A percentile compares a stretch with the other conserved stretches of the same genome.
These are phyloP conservation scores for Fistulifera pelliculosa DNA, from an alignment of 108 stramenopile genomes.

Conservation along the genomic window DNA sequence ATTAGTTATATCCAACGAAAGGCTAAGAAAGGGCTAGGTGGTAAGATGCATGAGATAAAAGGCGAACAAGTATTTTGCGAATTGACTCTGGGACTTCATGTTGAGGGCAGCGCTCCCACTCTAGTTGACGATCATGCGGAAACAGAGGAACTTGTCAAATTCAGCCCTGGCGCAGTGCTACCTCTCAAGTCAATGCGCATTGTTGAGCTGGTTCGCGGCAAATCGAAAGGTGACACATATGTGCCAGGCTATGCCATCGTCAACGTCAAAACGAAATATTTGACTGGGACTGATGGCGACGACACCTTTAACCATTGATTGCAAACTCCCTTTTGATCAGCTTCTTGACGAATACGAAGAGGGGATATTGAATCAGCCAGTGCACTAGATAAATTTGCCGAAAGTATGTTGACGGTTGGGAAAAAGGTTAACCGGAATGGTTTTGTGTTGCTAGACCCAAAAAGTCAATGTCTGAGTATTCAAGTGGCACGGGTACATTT, in stretches of 20 bases:
- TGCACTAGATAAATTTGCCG: conserved; percentile 50
- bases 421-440: conserved; percentile 66
- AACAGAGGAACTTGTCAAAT: conserved; percentile 7
- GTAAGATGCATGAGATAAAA: conserved; percentile 16
- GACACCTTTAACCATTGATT: conserved; percentile 29
- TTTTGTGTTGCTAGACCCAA: conserved; percentile 48
- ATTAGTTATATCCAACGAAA: conserved; percentile 41
- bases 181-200: conserved; percentile 64
- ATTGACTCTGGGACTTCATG: conserved; percentile 6
- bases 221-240: conserved; percentile 33
- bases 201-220: conserved; percentile 48
- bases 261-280: conserved; percentile 62
- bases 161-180: conserved; percentile 55
- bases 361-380: conserved; percentile 38
- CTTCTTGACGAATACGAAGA: conserved; percentile 55
- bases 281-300: conserved; percentile 26
- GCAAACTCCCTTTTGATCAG: conserved; percentile 76
- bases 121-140: conserved; percentile 9
- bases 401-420: conserved; percentile 45
- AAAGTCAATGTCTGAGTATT: conserved; percentile 39
- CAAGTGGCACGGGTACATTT: conserved; percentile 41
- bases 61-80: conserved; percentile 11
- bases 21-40: conserved; percentile 7
- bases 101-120: conserved; percentile 6
- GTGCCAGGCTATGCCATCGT: conserved; percentile 76